Conservation (phyloP, 2,329 filamentous ascomycete species). For the Daldinia sp. region DNA sequence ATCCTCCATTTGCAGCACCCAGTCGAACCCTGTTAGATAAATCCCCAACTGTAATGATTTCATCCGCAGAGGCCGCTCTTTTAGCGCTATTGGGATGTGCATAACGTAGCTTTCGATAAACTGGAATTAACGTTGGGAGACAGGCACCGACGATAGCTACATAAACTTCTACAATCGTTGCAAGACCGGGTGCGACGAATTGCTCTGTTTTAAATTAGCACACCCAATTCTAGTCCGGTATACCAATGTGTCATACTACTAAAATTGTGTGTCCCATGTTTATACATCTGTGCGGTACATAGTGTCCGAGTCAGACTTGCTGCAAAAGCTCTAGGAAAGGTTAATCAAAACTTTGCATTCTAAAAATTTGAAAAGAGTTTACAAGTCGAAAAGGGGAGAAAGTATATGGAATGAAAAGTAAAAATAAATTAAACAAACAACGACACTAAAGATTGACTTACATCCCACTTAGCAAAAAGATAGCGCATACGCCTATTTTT, state of each 20-base stretch:
- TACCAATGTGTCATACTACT: neutral
- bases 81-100: neutral
- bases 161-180: neutral
- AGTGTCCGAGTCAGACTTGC: neutral
- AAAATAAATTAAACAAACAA: too few relatives aligned
- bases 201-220: slow-evolving; percentile 1
- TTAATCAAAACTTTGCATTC: neutral
- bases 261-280: neutral
- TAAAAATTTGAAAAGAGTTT: too few relatives aligned
- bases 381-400: too few relatives aligned
- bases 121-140: neutral
- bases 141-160: neutral
- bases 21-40: neutral
- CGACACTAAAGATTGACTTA: neutral
- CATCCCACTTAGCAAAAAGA: neutral
- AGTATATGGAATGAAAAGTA: too few relatives aligned
- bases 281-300: neutral
- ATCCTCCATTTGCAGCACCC: neutral
- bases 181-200: neutral
- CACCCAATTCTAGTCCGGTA: neutral
- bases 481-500: neutral
- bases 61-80: neutral
- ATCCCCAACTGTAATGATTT: neutral
- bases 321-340: neutral
- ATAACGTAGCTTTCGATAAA: neutral